Conservation (phyloP, 257 asterid species). For the Forsythia viridissima region DNA sequence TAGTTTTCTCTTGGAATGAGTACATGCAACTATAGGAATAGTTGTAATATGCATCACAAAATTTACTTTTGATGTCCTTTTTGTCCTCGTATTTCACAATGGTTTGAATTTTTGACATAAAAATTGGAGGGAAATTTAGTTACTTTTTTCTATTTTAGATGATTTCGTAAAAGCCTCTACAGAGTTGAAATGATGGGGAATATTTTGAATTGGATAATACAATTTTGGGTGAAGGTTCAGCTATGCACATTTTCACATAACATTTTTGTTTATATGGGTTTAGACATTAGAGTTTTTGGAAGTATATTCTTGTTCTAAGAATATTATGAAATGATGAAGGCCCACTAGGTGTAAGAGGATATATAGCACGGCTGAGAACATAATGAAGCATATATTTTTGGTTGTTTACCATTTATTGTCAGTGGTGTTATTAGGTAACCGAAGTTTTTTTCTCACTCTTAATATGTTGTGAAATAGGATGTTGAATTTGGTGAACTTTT, state of each 20-base stretch:
- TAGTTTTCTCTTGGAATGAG: not conserved
- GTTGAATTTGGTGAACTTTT: slow-evolving; percentile 61
- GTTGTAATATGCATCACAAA: not conserved
- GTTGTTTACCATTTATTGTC: slow-evolving; percentile 12
- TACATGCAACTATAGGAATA: not conserved
- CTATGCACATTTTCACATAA: not conserved
- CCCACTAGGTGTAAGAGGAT: not conserved
- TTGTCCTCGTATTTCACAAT: not conserved
- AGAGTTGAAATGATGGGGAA: not conserved
- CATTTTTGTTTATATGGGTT: not conserved
- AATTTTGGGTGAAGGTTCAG: not conserved
- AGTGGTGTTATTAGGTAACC: not conserved
- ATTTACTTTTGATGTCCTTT: not conserved
- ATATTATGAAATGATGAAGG: slow-evolving; percentile 4
- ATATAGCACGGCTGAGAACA: not conserved
- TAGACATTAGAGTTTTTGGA: not conserved
- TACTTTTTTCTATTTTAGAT: not conserved
- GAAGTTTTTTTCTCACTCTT: slow-evolving; percentile 11
- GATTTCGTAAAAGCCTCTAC: not conserved
- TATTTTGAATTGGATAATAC: not conserved
- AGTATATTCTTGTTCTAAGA: not conserved
- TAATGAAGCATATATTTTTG: not conserved
- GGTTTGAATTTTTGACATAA: not conserved
- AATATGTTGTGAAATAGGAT: slow-evolving; percentile 53
- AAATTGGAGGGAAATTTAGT: not conserved